Percentiles rank a stretch among this genome's conserved stretches.
phyloP scores from a whole-genome alignment of 352 stramenopile genomes.

The Blastocystis hominis region DNA sequence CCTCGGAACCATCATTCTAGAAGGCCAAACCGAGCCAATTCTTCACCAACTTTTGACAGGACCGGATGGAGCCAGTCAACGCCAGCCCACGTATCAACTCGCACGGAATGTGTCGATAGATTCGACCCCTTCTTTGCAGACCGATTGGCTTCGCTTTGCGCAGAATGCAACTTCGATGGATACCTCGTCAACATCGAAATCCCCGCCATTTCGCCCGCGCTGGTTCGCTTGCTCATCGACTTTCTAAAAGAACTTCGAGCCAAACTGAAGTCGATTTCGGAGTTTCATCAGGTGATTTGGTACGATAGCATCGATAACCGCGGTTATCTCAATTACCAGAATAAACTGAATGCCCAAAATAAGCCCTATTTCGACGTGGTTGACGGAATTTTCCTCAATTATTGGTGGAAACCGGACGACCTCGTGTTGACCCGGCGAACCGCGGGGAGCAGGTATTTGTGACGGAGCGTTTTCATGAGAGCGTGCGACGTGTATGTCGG shows the following conservation, averaged over 20 bases:
- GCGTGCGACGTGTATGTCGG: conserved; percentile 18
- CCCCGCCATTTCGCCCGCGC: background rate
- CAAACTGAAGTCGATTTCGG: background rate
- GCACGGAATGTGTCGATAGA: background rate
- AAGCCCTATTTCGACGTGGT: background rate
- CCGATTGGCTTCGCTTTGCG: background rate
- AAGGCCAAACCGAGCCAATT: background rate
- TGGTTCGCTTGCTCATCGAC: background rate
- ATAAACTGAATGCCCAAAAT: conserved; percentile 32
- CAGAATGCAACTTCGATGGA: conserved; percentile 21
- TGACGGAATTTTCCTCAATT: conserved; percentile 48
- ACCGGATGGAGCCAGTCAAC: background rate
- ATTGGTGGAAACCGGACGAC: conserved; percentile 15
- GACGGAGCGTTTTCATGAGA: background rate
- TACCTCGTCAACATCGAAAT: conserved; percentile 51
- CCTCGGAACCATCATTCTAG: conserved; percentile 18
- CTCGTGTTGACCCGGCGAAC: background rate
- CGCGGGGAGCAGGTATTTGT: background rate
- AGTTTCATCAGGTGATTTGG: background rate
- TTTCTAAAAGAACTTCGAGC: conserved; percentile 29
- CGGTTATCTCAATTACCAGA: conserved; percentile 45
- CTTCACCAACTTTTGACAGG: background rate
- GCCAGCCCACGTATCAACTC: background rate
- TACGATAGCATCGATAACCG: conserved; percentile 27
- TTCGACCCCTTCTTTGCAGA: conserved; percentile 50